A percentile compares a stretch with the other conserved stretches of the same genome.
These are phyloP conservation scores for Takashimella koratensis DNA, from an alignment of 1,284 basidiomycete genomes.

Conservation along the genomic window DNA sequence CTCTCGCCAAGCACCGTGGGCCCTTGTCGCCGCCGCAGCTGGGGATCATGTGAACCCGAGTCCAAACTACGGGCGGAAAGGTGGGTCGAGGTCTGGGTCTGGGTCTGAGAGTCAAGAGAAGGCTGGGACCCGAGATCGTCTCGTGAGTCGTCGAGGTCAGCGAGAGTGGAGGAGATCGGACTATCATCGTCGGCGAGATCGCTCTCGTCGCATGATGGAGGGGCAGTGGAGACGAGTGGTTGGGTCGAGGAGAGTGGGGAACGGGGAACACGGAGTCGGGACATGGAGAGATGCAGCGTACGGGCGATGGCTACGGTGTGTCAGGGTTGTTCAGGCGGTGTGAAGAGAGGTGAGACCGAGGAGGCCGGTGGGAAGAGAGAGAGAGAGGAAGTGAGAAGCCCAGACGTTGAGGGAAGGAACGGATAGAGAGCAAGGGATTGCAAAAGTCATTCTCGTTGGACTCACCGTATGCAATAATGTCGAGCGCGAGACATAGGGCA, in stretches of 20 bases:
- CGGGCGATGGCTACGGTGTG: conserved; percentile 28
- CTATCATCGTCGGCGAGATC: conserved; percentile 5
- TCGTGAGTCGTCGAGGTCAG: neutral
- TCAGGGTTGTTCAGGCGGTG: neutral
- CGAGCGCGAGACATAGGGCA: conserved; percentile 28
- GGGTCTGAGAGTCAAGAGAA: no score
- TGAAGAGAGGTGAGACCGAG: neutral
- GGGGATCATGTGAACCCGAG: no score
- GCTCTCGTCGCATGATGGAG: neutral
- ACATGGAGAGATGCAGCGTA: conserved; percentile 36
- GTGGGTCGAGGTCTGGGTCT: no score
- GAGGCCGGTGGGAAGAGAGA: neutral
- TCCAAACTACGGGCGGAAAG: no score
- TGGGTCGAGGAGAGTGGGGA: conserved; percentile 20
- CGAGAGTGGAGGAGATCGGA: neutral
- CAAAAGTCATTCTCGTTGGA: no score
- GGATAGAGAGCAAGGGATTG: neutral
- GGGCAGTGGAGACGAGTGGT: conserved; percentile 4
- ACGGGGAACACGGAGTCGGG: conserved; percentile 30
- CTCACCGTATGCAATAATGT: conserved; percentile 37
- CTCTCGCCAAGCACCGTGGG: no score
- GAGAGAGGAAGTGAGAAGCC: neutral
- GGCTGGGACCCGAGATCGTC: no score
- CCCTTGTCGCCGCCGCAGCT: no score
- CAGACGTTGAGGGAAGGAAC: neutral